Base-by-base conservation (phyloP, 169 alveolate genomes). In the Hepatocystis sp. region DNA sequence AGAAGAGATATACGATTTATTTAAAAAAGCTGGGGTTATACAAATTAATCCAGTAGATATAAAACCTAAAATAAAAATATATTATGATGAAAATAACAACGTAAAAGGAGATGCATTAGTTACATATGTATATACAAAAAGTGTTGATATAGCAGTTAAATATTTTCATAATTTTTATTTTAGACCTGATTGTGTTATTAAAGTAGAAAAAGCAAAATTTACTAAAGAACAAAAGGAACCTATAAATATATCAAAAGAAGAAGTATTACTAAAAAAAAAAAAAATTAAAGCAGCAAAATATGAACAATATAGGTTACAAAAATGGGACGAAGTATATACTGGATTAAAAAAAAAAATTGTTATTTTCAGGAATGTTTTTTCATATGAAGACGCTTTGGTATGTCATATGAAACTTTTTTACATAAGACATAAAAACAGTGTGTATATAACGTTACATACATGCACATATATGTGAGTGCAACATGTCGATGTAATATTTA, bases 81-180 rank as follows among this genome's bases (percentile, higher is more conserved):
- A 94, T 47, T 71, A 91, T 23, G 96, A 92, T 64, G 95, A 88
- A 60, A 51, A 65, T 21, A 94, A 93, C 15, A 67, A 55, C 39
- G 85, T 86, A 55, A 94, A 93, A 76, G 93, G 96, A 58, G 97
- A 94, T 40, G 97, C 96, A 8, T 67, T 92, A 63, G 91, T 94
- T 30, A 92, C 95, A 28, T 94, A 92, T 76, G 96, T 93, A n/a
- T 91, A 93, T 58, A 85, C 90, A 67, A 94, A 90, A 42, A 91
- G 96, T 11, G 96, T 94, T 17, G 95, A 86, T 23, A 85, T 94
- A 34, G 96, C 97, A 42, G 76, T 94, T 3, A 89, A 93, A 21
- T 94, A 94, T 84, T 84, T 94, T 46, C 93, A 94, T 71, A 88
- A 93, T 55, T 85, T 84, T 61, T 66, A 86, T 65, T 84, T 94